phyloP scores from a whole-genome alignment of 1,284 basidiomycete species.

The Papiliotrema flavescens region DNA sequence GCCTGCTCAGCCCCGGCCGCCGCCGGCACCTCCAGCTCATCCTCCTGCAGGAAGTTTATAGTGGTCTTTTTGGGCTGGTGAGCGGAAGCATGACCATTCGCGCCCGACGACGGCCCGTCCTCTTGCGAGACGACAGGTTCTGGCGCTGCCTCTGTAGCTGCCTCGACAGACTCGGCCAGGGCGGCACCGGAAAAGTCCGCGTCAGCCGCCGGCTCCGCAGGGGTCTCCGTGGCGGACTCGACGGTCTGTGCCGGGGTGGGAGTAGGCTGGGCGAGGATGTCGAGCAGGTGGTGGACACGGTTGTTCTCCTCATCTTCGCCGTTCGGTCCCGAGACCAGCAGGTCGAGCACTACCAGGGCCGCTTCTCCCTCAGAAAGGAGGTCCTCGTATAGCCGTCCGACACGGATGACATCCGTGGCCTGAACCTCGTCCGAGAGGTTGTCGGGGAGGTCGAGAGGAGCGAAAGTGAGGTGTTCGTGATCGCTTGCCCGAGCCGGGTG shows the following conservation, averaged over 20 bases:
- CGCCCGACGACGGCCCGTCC: not conserved
- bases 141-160: not conserved
- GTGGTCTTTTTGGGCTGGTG: slow-evolving; percentile 7
- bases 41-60: slow-evolving; percentile 44
- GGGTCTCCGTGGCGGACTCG: not conserved
- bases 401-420: slow-evolving; percentile 41
- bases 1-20: not conserved
- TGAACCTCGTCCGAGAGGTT: slow-evolving; percentile 42
- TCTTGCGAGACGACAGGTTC: not conserved
- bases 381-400: slow-evolving; percentile 40
- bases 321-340: slow-evolving; percentile 19
- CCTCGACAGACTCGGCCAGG: not conserved
- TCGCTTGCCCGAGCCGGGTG: slow-evolving; percentile 40
- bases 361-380: slow-evolving; percentile 29
- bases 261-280: slow-evolving; percentile 18
- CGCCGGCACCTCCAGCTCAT: slow-evolving; percentile 28
- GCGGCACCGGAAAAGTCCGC: slow-evolving; percentile 1
- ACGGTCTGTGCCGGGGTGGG: not conserved
- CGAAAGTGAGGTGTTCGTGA: slow-evolving; percentile 47
- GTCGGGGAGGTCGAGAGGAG: slow-evolving; percentile 40
- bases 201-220: not conserved
- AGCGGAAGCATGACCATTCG: not conserved
- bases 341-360: slow-evolving; percentile 20
- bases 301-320: slow-evolving; percentile 37
- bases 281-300: slow-evolving; percentile 35